A percentile compares a stretch with the other conserved stretches of the same genome.
Conservation (phyloP, 495 filamentous ascomycete genomes). For the Lasiosphaeria hispida region DNA sequence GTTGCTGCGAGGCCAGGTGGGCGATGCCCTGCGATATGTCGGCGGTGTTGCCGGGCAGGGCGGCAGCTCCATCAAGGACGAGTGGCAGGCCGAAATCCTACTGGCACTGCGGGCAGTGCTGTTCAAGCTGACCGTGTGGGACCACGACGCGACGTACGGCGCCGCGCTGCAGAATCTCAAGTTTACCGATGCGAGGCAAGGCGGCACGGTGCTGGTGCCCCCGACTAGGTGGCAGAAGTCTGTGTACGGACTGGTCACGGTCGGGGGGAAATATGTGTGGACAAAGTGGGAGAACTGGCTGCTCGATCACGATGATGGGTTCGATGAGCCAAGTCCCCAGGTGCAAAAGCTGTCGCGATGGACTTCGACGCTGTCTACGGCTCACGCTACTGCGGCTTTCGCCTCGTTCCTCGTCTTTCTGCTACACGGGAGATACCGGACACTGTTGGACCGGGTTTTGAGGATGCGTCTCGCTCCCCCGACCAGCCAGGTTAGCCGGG, state of each 20-base stretch:
- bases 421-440: conserved; percentile 85
- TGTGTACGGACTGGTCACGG: conserved; percentile 78
- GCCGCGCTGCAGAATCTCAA: conserved; percentile 86
- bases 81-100: conserved; percentile 84
- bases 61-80: conserved; percentile 51
- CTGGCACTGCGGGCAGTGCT: conserved; percentile 73
- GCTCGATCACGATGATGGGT: conserved; percentile 67
- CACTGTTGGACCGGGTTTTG: conserved; percentile 81
- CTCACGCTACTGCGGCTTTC: conserved; percentile 77
- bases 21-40: conserved; percentile 85
- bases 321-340: conserved; percentile 53
- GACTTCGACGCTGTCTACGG: conserved; percentile 64
- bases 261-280: conserved; percentile 86
- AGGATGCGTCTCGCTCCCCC: conserved; percentile 82
- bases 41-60: conserved; percentile 50
- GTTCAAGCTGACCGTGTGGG: conserved; percentile 96
- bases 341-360: conserved; percentile 63
- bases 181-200: conserved; percentile 79
- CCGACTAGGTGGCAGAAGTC: conserved; percentile 76
- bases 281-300: conserved; percentile 87
- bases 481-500: conserved; percentile 75
- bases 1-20: conserved; percentile 80
- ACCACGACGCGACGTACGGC: conserved; percentile 91
- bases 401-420: conserved; percentile 86
- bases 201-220: conserved; percentile 55